These are phyloP conservation scores for Candida tibetensis DNA, from an alignment of 805 yeast genomes.

Conservation along the genomic window DNA sequence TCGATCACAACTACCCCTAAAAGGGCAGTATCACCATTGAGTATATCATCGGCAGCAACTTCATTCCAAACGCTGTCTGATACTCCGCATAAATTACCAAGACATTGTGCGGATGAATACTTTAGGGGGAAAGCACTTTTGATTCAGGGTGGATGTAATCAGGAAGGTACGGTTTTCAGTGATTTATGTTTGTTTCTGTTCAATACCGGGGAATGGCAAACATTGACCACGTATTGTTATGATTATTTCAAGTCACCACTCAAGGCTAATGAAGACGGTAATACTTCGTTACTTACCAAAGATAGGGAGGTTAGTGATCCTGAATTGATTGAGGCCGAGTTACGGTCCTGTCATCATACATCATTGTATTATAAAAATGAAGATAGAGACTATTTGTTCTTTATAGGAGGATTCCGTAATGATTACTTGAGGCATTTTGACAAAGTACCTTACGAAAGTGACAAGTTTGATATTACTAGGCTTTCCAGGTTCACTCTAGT, in stretches of 20 bases:
- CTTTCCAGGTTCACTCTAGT: slow-evolving; percentile 28
- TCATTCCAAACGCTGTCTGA: slow-evolving; percentile 5
- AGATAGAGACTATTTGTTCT: slow-evolving; percentile 33
- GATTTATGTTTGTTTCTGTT: slow-evolving; percentile 35
- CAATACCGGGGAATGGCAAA: slow-evolving; percentile 33
- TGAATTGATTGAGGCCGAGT: slow-evolving; percentile 36
- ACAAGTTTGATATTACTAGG: slow-evolving; percentile 34
- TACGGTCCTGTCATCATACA: slow-evolving; percentile 41
- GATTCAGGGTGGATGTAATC: slow-evolving; percentile 42
- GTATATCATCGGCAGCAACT: slow-evolving; percentile 3
- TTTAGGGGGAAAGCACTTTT: slow-evolving; percentile 30
- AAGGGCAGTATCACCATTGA: slow-evolving; percentile 6
- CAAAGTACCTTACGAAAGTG: slow-evolving; percentile 25
- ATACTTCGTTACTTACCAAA: slow-evolving; percentile 15
- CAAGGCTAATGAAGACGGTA: slow-evolving; percentile 32
- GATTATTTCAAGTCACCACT: slow-evolving; percentile 31
- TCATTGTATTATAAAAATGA: slow-evolving; percentile 32
- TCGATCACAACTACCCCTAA: neutral
- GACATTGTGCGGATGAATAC: slow-evolving; percentile 12
- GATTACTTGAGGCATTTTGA: slow-evolving; percentile 36
- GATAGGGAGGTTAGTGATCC: slow-evolving; percentile 28
- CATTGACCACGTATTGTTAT: slow-evolving; percentile 30
- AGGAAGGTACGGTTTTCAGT: slow-evolving; percentile 24
- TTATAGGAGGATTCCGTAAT: slow-evolving; percentile 39
- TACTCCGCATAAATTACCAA: neutral